A percentile compares a stretch with the other conserved stretches of the same genome.
Evolutionary conservation across 495 filamentous ascomycete genomes (phyloP).

Genomic region (Hypoxylon fuscum): DNA sequence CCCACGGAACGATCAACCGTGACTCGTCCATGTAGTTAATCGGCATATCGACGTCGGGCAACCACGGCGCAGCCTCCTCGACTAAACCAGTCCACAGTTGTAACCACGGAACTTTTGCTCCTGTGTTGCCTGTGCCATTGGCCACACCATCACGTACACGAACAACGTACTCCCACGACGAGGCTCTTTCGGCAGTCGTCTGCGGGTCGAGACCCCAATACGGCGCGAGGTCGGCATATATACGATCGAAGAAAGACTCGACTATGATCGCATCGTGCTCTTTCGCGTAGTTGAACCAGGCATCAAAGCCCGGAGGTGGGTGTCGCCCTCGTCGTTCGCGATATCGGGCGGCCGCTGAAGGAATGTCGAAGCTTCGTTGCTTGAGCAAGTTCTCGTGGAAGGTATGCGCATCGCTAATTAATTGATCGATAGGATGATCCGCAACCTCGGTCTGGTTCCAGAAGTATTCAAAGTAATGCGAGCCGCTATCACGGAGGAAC

Average conservation of each 20-base stretch:
- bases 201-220: constrained; percentile 69
- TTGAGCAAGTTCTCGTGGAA: constrained; percentile 48
- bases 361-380: constrained; percentile 58
- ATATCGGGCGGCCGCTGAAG: constrained; percentile 64
- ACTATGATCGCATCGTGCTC: constrained; percentile 65
- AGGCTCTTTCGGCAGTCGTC: constrained; percentile 56
- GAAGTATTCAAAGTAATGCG: constrained; percentile 41
- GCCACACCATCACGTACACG: constrained; percentile 63
- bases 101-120: constrained; percentile 55
- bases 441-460: constrained; percentile 31
- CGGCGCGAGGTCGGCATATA: constrained; percentile 69
- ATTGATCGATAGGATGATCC: constrained; percentile 54
- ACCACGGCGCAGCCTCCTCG: constrained; percentile 56
- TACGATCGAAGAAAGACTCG: constrained; percentile 74
- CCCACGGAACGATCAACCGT: constrained; percentile 67
- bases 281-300: constrained; percentile 68
- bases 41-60: constrained; percentile 74
- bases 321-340: constrained; percentile 68
- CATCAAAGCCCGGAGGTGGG: constrained; percentile 73
- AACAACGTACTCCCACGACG: constrained; percentile 55
- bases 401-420: constrained; percentile 50
- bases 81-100: constrained; percentile 63
- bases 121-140: constrained; percentile 49
- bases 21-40: constrained; percentile 73
- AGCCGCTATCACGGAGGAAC: constrained; percentile 33